Conservation (phyloP, 2,329 filamentous ascomycete genomes). For the Xylariomycetidae sp. region DNA sequence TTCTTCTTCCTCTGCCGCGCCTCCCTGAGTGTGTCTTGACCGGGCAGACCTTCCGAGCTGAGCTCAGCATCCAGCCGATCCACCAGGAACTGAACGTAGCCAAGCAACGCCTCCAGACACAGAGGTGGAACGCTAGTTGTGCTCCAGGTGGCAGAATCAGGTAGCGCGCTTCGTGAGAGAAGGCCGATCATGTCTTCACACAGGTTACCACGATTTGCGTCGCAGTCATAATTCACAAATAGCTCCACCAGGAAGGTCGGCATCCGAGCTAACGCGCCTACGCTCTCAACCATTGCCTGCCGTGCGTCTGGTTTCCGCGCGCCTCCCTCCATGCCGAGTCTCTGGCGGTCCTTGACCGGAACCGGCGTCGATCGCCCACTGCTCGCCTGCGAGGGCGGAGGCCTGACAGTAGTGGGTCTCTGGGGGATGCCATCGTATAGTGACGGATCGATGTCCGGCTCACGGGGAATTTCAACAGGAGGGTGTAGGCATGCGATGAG, state of each 20-base stretch:
- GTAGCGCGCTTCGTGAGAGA: conserved; percentile 87
- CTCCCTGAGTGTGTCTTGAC: conserved; percentile 57
- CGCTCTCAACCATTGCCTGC: conserved; percentile 97
- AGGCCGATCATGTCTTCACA: conserved; percentile 95
- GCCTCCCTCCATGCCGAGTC: conserved; percentile 86
- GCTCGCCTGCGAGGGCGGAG: conserved; percentile 60
- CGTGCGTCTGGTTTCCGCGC: conserved; percentile 88
- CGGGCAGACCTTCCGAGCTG: conserved; percentile 57
- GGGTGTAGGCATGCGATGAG: conserved; percentile 90
- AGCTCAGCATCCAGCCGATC: conserved; percentile 74
- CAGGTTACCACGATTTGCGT: conserved; percentile 82
- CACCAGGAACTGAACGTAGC: conserved; percentile 86
- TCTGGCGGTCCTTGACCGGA: conserved; percentile 85
- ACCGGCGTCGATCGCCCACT: conserved; percentile 89
- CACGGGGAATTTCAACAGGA: conserved; percentile 85
- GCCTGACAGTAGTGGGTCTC: conserved; percentile 80
- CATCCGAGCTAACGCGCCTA: conserved; percentile 86
- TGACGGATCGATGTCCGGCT: conserved; percentile 82
- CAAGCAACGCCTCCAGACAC: conserved; percentile 84
- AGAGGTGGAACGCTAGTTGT: conserved; percentile 95
- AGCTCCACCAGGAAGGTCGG: conserved; percentile 92
- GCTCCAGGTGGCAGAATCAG: conserved; percentile 97
- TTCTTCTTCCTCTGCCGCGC: conserved; percentile 77
- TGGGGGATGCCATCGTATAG: conserved; percentile 92
- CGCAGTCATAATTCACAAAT: conserved; percentile 97